Conservation (phyloP, 768 basidiomycete genomes). For the Podaxis sp. region DNA sequence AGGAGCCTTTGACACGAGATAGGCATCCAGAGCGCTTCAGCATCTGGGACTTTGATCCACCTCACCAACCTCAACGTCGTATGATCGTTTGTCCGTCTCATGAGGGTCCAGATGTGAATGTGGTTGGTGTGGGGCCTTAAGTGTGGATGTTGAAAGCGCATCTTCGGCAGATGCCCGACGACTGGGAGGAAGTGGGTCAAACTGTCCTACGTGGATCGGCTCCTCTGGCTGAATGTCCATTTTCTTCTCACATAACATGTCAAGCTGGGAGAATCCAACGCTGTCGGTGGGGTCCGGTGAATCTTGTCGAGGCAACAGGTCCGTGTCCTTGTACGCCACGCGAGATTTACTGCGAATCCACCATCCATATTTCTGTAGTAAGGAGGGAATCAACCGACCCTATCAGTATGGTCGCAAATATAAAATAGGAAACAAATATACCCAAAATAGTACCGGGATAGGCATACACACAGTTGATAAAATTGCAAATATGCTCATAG, state of each 20-base stretch:
- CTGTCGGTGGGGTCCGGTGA: neutral
- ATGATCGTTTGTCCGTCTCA: neutral
- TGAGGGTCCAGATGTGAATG: neutral
- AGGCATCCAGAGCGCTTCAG: too few species aligned
- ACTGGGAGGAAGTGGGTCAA: neutral
- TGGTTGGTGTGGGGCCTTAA: neutral
- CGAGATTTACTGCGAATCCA: slow-evolving; percentile 46
- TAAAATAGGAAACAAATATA: slow-evolving; percentile 27
- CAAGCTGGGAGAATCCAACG: slow-evolving; percentile 22
- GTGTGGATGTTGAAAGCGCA: neutral
- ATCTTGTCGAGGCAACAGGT: slow-evolving; percentile 15
- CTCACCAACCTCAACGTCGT: too few species aligned
- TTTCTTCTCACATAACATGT: slow-evolving; percentile 21
- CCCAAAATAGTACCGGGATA: slow-evolving; percentile 57
- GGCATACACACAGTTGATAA: slow-evolving; percentile 52
- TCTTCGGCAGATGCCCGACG: neutral
- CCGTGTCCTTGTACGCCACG: slow-evolving; percentile 42
- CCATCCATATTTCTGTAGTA: slow-evolving; percentile 47
- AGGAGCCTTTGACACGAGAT: too few species aligned
- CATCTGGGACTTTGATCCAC: too few species aligned
- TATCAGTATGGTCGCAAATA: neutral
- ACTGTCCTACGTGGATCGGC: neutral
- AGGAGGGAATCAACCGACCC: slow-evolving; percentile 2
- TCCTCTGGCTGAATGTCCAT: slow-evolving; percentile 2
- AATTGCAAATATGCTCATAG: slow-evolving; percentile 54